phyloP scores from a whole-genome alignment of 306 rosid genomes.

The Geum urbanum region DNA sequence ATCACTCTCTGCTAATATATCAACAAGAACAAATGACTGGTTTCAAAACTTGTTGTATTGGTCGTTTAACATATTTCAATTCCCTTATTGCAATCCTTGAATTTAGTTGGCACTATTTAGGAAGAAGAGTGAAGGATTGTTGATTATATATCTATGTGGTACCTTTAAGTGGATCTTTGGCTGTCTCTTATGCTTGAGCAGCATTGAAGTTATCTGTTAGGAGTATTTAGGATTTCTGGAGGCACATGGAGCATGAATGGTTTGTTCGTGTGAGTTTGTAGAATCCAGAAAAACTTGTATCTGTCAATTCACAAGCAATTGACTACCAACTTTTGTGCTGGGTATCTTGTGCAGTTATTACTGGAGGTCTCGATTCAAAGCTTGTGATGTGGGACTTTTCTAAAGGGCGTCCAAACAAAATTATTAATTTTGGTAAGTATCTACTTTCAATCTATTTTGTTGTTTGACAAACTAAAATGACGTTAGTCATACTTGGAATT shows the following conservation, averaged over 20 bases:
- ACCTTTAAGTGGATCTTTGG: not conserved
- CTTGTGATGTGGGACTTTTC: slow-evolving; percentile 92
- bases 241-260: not conserved
- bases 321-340: slow-evolving; percentile 20
- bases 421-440: slow-evolving; percentile 60
- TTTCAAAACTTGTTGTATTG: not conserved
- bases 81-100: not conserved
- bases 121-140: not conserved
- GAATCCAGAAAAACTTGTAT: slow-evolving; percentile 17
- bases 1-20: not conserved
- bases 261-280: not conserved
- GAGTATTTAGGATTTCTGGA: not conserved
- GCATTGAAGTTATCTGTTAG: not conserved
- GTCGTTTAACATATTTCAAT: not conserved
- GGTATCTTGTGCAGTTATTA: slow-evolving; percentile 50
- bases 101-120: not conserved
- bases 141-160: not conserved
- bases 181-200: not conserved
- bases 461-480: not conserved
- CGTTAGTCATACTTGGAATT: not conserved
- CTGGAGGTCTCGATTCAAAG: slow-evolving; percentile 90
- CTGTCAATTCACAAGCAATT: not conserved
- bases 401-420: slow-evolving; percentile 68
- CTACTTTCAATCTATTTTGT: slow-evolving; percentile 4
- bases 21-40: not conserved